phyloP scores from a whole-genome alignment of 2,329 filamentous ascomycete species.

The Cephalotrichum gorgonifer region DNA sequence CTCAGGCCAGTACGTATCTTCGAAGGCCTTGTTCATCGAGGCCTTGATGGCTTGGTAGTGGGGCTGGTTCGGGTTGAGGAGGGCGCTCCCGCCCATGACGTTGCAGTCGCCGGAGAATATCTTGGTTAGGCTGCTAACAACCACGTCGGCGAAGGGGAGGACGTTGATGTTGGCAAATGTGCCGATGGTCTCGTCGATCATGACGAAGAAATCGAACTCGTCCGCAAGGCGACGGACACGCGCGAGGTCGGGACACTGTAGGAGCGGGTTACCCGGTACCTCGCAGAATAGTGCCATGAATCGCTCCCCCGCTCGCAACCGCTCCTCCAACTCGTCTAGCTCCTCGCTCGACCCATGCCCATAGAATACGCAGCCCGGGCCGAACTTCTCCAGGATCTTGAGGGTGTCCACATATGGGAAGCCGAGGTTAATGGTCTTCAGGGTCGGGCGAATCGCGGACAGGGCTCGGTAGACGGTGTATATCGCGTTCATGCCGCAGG shows the following conservation, averaged over 20 bases:
- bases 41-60: constrained; percentile 63
- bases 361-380: constrained; percentile 80
- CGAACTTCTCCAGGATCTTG: constrained; percentile 91
- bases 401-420: constrained; percentile 96
- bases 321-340: constrained; percentile 70
- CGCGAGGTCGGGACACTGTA: constrained; percentile 72
- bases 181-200: constrained; percentile 92
- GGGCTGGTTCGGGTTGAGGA: constrained; percentile 53
- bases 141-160: constrained; percentile 76
- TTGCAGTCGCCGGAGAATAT: constrained; percentile 97
- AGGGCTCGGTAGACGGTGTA: constrained; percentile 77
- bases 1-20: constrained; percentile 90
- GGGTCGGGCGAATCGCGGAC: constrained; percentile 48
- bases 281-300: constrained; percentile 86
- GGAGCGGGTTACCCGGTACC: constrained; percentile 84
- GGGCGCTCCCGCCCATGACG: constrained; percentile 82
- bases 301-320: constrained; percentile 60
- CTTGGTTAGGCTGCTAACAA: constrained; percentile 92
- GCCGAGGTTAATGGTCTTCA: constrained; percentile 84
- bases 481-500: constrained; percentile 90
- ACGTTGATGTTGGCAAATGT: constrained; percentile 96
- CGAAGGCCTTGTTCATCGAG: constrained; percentile 55
- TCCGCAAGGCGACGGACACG: constrained; percentile 76
- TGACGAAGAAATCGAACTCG: constrained; percentile 76
- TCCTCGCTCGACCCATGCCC: constrained; percentile 69